These are phyloP conservation scores for Ramularia collo-cygni DNA, from an alignment of 2,329 filamentous ascomycete species.

Conservation along the genomic window DNA sequence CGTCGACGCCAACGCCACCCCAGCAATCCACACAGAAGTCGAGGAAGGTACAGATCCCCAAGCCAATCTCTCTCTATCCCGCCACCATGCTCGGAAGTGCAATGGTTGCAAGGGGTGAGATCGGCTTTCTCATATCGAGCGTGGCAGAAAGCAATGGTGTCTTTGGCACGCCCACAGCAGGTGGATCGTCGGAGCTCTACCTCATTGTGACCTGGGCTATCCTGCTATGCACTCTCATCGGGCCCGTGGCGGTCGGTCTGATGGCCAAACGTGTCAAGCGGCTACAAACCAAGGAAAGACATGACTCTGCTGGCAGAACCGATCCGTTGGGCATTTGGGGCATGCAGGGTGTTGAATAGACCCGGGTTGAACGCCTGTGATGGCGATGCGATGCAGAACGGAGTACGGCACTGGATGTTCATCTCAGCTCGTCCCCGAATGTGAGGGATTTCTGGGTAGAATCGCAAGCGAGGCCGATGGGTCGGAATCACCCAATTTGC, in stretches of 20 bases:
- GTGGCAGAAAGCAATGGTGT: slow-evolving; percentile 53
- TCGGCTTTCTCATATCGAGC: slow-evolving; percentile 68
- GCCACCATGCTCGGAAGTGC: slow-evolving; percentile 58
- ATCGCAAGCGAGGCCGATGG: no score
- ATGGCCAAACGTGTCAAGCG: slow-evolving; percentile 41
- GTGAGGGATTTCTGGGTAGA: no score
- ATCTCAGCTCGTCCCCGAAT: no score
- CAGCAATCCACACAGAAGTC: no score
- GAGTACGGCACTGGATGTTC: no score
- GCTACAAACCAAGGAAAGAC: slow-evolving; percentile 27
- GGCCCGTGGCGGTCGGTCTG: slow-evolving; percentile 45
- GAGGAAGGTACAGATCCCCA: slow-evolving; percentile 25
- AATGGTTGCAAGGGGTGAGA: slow-evolving; percentile 74
- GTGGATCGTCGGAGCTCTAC: slow-evolving; percentile 41
- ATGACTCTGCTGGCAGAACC: slow-evolving; percentile 6
- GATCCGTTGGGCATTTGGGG: slow-evolving; percentile 16
- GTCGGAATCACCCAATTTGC: no score
- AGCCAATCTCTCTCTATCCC: slow-evolving; percentile 59
- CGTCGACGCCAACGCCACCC: neutral
- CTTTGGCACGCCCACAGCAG: slow-evolving; percentile 30
- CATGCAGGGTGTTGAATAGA: slow-evolving; percentile 2
- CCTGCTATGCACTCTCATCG: slow-evolving; percentile 49
- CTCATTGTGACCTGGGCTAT: slow-evolving; percentile 52
- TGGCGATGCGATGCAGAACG: no score
- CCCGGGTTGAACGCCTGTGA: no score